Evolutionary conservation across 257 asterid species (phyloP).

Genomic region (Prunella vulgaris): DNA sequence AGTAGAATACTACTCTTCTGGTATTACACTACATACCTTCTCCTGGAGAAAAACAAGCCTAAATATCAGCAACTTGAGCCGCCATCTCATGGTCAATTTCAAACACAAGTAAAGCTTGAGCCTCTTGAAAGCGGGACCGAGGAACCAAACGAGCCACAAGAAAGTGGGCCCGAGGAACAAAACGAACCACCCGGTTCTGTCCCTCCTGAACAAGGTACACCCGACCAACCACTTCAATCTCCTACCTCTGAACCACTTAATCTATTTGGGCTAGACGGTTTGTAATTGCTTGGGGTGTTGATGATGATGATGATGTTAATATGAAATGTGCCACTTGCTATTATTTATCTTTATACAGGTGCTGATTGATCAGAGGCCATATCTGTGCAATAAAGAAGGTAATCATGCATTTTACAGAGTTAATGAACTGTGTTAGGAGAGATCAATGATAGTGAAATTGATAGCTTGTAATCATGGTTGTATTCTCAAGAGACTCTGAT

Average conservation of each 20-base stretch:
- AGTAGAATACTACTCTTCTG: slow-evolving; percentile 77
- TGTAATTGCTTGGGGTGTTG: slow-evolving; percentile 57
- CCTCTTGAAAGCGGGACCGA: slow-evolving; percentile 44
- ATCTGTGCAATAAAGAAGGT: slow-evolving; percentile 48
- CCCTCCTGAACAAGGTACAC: slow-evolving; percentile 72
- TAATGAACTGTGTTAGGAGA: slow-evolving; percentile 24
- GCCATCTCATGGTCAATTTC: slow-evolving; percentile 38
- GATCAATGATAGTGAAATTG: slow-evolving; percentile 20
- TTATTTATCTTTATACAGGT: slow-evolving; percentile 81
- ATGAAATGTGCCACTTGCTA: slow-evolving; percentile 51
- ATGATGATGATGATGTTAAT: slow-evolving; percentile 42
- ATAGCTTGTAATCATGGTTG: slow-evolving; percentile 7
- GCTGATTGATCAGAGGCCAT: slow-evolving; percentile 41
- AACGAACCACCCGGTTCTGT: slow-evolving; percentile 44
- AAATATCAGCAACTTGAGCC: slow-evolving; percentile 76
- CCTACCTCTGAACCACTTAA: slow-evolving; percentile 69
- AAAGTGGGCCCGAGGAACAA: slow-evolving; percentile 41
- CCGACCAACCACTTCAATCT: slow-evolving; percentile 56
- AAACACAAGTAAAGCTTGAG: slow-evolving; percentile 36
- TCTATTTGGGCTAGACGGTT: slow-evolving; percentile 80
- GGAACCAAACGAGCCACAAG: slow-evolving; percentile 43
- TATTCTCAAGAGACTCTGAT: slow-evolving; percentile 8
- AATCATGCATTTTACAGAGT: slow-evolving; percentile 31
- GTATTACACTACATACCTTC: slow-evolving; percentile 85
- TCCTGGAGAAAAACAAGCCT: slow-evolving; percentile 90